Conservation (phyloP, 345 rosid species). For the Gossypium stocksii region DNA sequence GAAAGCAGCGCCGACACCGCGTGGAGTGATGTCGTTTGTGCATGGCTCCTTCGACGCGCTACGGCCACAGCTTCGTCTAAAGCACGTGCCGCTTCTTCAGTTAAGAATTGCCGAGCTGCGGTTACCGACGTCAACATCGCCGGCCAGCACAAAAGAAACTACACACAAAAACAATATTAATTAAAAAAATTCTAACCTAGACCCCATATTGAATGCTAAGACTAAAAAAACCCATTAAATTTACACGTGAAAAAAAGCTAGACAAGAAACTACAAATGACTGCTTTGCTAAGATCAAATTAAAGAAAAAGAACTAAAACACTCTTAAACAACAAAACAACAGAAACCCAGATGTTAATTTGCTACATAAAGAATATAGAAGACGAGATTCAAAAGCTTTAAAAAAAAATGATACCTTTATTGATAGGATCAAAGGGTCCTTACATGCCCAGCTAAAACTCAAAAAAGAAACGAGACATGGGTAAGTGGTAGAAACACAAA, state of each 20-base stretch:
- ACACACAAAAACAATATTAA: background rate
- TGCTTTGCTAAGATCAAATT: background rate
- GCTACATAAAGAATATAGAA: background rate
- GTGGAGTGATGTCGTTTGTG: conserved; percentile 70
- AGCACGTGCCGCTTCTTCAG: conserved; percentile 62
- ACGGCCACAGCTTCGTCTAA: conserved; percentile 61
- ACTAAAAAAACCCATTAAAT: no score
- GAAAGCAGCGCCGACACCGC: conserved; percentile 55
- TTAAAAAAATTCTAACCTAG: background rate
- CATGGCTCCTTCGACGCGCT: conserved; percentile 62
- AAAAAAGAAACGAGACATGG: background rate
- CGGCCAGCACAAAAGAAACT: conserved; percentile 20
- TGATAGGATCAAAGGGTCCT: background rate
- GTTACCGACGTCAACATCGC: conserved; percentile 67
- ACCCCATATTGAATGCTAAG: no score
- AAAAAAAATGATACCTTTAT: background rate
- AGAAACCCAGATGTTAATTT: background rate
- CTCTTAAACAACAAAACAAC: background rate
- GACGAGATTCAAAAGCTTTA: background rate
- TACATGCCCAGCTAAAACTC: background rate
- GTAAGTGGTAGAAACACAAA: background rate
- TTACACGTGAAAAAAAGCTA: background rate
- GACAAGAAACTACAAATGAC: background rate
- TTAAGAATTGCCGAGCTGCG: conserved; percentile 57
- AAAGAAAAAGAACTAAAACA: background rate